Conservation (phyloP, 2,329 filamentous ascomycete species). For the Spiromastix sp. region DNA sequence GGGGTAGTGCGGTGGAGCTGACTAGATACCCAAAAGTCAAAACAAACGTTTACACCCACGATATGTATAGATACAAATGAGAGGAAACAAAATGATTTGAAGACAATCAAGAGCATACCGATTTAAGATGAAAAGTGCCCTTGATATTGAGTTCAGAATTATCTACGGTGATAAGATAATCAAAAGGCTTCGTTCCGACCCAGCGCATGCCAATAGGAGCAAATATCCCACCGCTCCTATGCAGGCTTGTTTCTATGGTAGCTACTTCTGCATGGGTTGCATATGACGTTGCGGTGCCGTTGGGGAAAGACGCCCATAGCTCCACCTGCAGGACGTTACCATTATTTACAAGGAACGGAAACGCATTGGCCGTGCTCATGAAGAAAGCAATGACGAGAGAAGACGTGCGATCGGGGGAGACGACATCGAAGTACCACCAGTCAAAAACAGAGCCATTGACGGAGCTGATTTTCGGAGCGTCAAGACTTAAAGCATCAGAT, state of each 20-base stretch:
- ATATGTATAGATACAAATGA: no score
- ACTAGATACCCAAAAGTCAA: no score
- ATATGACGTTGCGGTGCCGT: conserved; percentile 10
- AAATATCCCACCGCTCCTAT: conserved; percentile 9
- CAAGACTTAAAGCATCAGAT: conserved; percentile 9
- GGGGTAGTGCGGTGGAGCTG: no score
- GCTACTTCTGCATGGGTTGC: conserved; percentile 6
- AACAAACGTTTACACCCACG: no score
- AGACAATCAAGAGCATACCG: no score
- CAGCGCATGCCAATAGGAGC: no score
- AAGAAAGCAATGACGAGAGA: conserved; percentile 25
- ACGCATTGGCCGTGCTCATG: conserved; percentile 20
- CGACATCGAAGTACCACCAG: conserved; percentile 34
- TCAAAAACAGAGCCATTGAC: conserved; percentile 24
- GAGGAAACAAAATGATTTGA: no score
- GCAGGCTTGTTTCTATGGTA: conserved; percentile 6
- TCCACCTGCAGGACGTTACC: conserved; percentile 16
- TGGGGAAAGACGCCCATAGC: conserved; percentile 18
- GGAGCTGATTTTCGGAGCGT: conserved; percentile 17
- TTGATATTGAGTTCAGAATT: no score
- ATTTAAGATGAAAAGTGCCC: no score
- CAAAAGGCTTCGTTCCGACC: no score
- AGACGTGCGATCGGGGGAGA: conserved; percentile 18
- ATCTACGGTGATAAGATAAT: no score
- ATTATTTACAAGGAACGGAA: conserved; percentile 23